Evolutionary conservation across 2,329 filamentous ascomycete genomes (phyloP).

Genomic region (Aspergillus novoparasiticus): DNA sequence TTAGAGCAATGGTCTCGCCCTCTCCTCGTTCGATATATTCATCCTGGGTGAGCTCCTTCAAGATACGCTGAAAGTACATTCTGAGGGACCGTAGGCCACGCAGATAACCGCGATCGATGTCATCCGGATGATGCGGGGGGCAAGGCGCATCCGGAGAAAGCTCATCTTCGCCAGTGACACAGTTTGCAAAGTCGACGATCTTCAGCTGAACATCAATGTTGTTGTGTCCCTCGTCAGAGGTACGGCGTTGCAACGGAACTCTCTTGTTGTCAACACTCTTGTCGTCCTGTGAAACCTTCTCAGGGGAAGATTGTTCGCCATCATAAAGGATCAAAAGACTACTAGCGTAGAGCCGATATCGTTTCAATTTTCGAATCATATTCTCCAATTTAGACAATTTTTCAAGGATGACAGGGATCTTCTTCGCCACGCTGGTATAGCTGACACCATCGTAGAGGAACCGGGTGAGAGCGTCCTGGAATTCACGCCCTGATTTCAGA

Average conservation of each 20-base stretch:
- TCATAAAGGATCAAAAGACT: slow-evolving; percentile 96
- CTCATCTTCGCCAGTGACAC: slow-evolving; percentile 81
- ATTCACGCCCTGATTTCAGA: slow-evolving; percentile 83
- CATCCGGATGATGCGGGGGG: slow-evolving; percentile 77
- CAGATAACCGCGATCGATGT: slow-evolving; percentile 86
- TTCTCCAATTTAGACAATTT: slow-evolving; percentile 82
- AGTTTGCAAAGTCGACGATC: slow-evolving; percentile 98
- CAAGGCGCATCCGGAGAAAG: slow-evolving; percentile 63
- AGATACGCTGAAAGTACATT: slow-evolving; percentile 84
- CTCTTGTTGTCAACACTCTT: slow-evolving; percentile 28
- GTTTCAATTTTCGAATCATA: slow-evolving; percentile 76
- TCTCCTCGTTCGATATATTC: slow-evolving; percentile 49
- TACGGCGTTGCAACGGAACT: slow-evolving; percentile 37
- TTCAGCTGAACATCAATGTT: slow-evolving; percentile 70
- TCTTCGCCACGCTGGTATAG: slow-evolving; percentile 74
- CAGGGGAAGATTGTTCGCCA: slow-evolving; percentile 56
- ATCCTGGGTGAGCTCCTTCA: slow-evolving; percentile 68
- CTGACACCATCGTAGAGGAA: slow-evolving; percentile 92
- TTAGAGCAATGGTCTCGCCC: slow-evolving; percentile 43
- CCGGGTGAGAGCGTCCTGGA: slow-evolving; percentile 81
- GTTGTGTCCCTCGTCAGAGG: slow-evolving; percentile 40
- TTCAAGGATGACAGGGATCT: slow-evolving; percentile 83
- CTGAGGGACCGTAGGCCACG: slow-evolving; percentile 77
- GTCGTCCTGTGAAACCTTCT: slow-evolving; percentile 24
- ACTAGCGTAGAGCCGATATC: slow-evolving; percentile 93